Evolutionary conservation across 768 basidiomycete genomes (phyloP).

Genomic region (Panus rudis): DNA sequence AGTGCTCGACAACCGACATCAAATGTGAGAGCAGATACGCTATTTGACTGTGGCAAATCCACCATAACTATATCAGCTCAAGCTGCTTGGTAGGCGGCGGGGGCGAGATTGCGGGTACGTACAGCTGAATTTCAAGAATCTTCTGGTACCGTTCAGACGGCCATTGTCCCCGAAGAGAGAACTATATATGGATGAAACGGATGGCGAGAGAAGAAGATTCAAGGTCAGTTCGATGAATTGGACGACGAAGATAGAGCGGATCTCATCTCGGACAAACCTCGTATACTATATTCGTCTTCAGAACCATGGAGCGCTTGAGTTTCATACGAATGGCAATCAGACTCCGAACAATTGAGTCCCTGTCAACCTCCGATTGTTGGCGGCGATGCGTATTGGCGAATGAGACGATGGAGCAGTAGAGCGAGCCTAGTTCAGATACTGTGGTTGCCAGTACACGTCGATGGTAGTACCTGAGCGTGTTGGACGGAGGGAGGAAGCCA

Average conservation of each 20-base stretch:
- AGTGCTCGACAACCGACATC: conserved; percentile 60
- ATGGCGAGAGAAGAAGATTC: not conserved
- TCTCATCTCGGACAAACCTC: conserved; percentile 40
- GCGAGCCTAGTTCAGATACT: conserved; percentile 55
- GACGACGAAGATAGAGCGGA: too few species aligned
- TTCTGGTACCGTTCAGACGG: conserved; percentile 71
- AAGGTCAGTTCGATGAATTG: not conserved
- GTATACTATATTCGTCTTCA: conserved; percentile 56
- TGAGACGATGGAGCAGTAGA: conserved; percentile 73
- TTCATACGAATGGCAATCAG: conserved; percentile 73
- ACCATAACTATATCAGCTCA: conserved; percentile 4
- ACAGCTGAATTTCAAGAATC: conserved; percentile 65
- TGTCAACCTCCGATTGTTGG: conserved; percentile 33
- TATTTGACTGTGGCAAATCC: conserved; percentile 48
- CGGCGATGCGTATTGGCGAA: conserved; percentile 49
- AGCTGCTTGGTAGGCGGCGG: not conserved
- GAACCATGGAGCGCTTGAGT: conserved; percentile 50
- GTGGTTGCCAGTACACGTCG: conserved; percentile 65
- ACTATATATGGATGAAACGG: conserved; percentile 31
- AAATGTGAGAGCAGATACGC: conserved; percentile 66
- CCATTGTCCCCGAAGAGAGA: conserved; percentile 74
- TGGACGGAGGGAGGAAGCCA: conserved; percentile 68
- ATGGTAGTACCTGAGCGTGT: conserved; percentile 68
- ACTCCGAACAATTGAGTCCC: conserved; percentile 50
- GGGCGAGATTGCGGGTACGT: conserved; percentile 13